Percentiles rank a stretch among this genome's conserved stretches.
phyloP scores from a whole-genome alignment of 192 early-diverging fungal species.

The Coemansia pectinata region DNA sequence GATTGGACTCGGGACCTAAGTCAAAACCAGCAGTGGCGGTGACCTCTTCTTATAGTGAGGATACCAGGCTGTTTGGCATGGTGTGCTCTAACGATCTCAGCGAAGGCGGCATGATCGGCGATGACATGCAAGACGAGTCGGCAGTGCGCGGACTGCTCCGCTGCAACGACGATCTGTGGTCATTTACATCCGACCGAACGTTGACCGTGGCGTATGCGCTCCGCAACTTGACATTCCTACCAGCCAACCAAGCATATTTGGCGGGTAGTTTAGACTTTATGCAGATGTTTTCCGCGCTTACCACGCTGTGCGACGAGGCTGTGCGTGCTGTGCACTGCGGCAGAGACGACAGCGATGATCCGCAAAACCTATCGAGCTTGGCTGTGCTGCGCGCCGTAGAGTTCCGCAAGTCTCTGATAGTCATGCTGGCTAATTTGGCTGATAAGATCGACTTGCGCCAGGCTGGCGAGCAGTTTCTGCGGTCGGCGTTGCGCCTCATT shows the following conservation, averaged over 20 bases:
- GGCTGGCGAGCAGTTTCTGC: slow-evolving; percentile 13
- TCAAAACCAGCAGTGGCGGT: background rate
- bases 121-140: slow-evolving; percentile 43
- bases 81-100: slow-evolving; percentile 14
- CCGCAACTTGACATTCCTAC: slow-evolving; percentile 50
- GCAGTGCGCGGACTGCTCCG: slow-evolving; percentile 40
- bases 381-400: slow-evolving; percentile 42
- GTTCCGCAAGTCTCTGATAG: slow-evolving; percentile 39
- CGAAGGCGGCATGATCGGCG: slow-evolving; percentile 34
- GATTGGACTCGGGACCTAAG: background rate
- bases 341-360: background rate
- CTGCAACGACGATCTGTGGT: slow-evolving; percentile 44
- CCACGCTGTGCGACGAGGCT: slow-evolving; percentile 21
- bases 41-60: slow-evolving; percentile 26
- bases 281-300: slow-evolving; percentile 16
- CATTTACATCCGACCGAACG: slow-evolving; percentile 51
- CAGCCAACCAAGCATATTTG: slow-evolving; percentile 43
- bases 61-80: slow-evolving; percentile 24
- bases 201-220: slow-evolving; percentile 41
- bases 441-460: slow-evolving; percentile 28
- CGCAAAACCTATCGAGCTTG: slow-evolving; percentile 12
- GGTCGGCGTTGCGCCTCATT: slow-evolving; percentile 27
- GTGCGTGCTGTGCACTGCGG: slow-evolving; percentile 2
- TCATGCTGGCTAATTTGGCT: slow-evolving; percentile 37
- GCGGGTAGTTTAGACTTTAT: slow-evolving; percentile 42